Evolutionary conservation across 306 rosid genomes (phyloP).

Genomic region (Gynostemma pentaphyllum): DNA sequence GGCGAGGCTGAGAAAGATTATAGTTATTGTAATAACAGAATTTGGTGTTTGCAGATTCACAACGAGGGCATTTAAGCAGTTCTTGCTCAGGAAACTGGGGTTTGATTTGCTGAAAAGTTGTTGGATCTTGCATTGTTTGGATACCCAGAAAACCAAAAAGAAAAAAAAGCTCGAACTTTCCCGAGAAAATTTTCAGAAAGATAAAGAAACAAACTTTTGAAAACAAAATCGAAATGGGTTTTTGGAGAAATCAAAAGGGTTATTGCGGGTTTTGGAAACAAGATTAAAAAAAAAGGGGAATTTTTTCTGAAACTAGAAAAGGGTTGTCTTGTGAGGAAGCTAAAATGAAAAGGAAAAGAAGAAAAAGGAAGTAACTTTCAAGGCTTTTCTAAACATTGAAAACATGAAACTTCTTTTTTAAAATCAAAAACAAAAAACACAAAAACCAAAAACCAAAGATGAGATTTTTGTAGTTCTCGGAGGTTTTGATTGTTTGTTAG

Average conservation of each 20-base stretch:
- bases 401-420: background rate
- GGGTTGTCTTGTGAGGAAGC: background rate
- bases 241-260: too few species aligned
- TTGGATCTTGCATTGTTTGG: conserved; percentile 55
- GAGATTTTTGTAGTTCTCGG: too few species aligned
- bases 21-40: conserved; percentile 96
- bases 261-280: too few species aligned
- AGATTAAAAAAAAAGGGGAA: conserved; percentile 2
- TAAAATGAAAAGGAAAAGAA: background rate
- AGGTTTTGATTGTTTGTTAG: too few species aligned
- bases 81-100: conserved; percentile 85
- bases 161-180: background rate
- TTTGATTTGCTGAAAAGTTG: conserved; percentile 32
- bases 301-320: background rate
- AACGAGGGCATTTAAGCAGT: conserved; percentile 76
- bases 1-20: conserved; percentile 95
- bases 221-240: too few species aligned
- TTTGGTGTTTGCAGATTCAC: conserved; percentile 80
- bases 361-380: background rate
- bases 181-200: background rate
- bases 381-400: background rate
- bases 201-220: background rate
- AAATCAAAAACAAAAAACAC: too few species aligned
- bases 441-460: too few species aligned
- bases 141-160: background rate